Evolutionary conservation across 768 basidiomycete species (phyloP), one percentile per base, ranked within the genome.

Genomic region (Phallus indusiatus): DNA sequence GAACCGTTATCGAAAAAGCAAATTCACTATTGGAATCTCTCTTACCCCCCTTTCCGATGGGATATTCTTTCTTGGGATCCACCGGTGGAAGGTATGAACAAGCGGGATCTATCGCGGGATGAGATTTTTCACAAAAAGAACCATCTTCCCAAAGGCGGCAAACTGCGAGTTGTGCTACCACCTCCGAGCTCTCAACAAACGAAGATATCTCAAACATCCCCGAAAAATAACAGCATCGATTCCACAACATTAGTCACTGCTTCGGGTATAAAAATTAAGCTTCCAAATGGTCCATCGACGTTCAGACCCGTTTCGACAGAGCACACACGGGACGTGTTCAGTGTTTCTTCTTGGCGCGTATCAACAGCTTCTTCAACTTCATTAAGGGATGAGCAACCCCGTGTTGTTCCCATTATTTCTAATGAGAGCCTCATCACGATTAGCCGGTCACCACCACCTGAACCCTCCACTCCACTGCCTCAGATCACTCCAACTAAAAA

Each of bases 11-110:
- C 73, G 46, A 78, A 73, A 60, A 76, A 72, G 60, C 84, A 84
- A 64, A 53, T 81, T 16, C 67, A 73, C 37, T 77, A 78, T 61
- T 76, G 71, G 55, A 73, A 70, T 54, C 67, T 72, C 4, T 65
- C 69, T 4, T 47, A 55, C n/a, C 62, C 54, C 34, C 74, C 70
- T 24, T 65, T 79, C 28, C 80, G 84, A 47, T 77, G 81, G 72
- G 88, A 90, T 55, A 78, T 84, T 24, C 73, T 86, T 28, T 84
- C 86, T 2, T 88, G 85, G 71, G 80, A 82, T 34, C 88, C 90
- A 54, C 85, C 86, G 17, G 76, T 85, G 14, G 79, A 80, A 57
- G 83, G 80, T 52, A 85, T 85, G 81, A 79, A 64, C 55, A 78
- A 72, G 47, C 75, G 79, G 51, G 84, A 85, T 59, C 74, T 85